These are phyloP conservation scores for Saccharomycopsis capsularis DNA, from an alignment of 805 yeast genomes.

Conservation along the genomic window DNA sequence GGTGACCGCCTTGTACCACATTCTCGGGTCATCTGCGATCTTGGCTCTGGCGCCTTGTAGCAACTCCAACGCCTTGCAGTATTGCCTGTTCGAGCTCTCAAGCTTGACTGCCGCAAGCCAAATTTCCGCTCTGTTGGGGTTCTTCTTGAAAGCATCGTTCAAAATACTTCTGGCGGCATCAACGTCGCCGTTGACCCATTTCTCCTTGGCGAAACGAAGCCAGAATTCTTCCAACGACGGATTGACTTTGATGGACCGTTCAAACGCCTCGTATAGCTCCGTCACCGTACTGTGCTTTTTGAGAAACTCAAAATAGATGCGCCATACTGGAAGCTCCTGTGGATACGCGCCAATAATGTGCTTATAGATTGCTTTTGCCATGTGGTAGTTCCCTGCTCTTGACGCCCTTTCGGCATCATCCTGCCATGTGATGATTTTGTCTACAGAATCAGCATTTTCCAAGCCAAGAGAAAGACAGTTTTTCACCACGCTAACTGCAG, in stretches of 20 bases:
- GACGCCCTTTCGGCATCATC: slow-evolving; percentile 32
- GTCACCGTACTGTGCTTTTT: slow-evolving; percentile 22
- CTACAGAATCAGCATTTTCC: slow-evolving; percentile 25
- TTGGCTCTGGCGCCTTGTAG: slow-evolving; percentile 34
- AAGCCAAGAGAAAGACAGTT: slow-evolving; percentile 32
- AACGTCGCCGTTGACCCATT: slow-evolving; percentile 46
- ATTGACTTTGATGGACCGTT: slow-evolving; percentile 43
- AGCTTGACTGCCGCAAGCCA: slow-evolving; percentile 72
- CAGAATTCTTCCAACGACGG: slow-evolving; percentile 46
- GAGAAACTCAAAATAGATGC: slow-evolving; percentile 10
- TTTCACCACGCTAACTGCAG: slow-evolving; percentile 49
- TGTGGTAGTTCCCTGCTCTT: slow-evolving; percentile 25
- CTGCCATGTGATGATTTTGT: slow-evolving; percentile 28
- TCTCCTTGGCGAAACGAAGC: slow-evolving; percentile 68
- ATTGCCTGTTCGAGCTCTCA: slow-evolving; percentile 39
- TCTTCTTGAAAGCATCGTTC: slow-evolving; percentile 36
- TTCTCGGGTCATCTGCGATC: slow-evolving; percentile 35
- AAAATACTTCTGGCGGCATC: slow-evolving; percentile 49
- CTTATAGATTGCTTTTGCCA: slow-evolving; percentile 43
- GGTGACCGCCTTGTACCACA: slow-evolving; percentile 58
- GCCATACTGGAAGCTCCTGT: slow-evolving; percentile 24
- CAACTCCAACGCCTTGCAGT: slow-evolving; percentile 31
- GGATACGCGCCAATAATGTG: slow-evolving; percentile 44
- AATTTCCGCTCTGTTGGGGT: slow-evolving; percentile 45
- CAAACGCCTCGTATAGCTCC: slow-evolving; percentile 41